A percentile compares a stretch with the other conserved stretches of the same genome.
These are phyloP conservation scores for Fusarium sp. DNA, from an alignment of 2,329 filamentous ascomycete species.

Conservation along the genomic window DNA sequence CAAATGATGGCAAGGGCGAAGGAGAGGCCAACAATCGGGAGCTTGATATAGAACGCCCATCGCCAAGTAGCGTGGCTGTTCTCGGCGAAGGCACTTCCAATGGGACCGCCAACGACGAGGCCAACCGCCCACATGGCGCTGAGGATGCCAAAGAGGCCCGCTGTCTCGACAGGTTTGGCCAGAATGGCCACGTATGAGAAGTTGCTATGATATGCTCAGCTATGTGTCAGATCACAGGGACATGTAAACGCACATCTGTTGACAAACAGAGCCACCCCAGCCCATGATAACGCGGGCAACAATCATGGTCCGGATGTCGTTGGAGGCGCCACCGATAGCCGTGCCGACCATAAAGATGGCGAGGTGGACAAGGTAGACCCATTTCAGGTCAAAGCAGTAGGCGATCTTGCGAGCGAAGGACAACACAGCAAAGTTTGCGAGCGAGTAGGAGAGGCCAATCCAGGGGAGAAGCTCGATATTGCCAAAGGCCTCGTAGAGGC, in stretches of 20 bases:
- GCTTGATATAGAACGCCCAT: conserved; percentile 66
- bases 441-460: conserved; percentile 52
- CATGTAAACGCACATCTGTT: background rate
- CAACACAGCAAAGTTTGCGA: conserved; percentile 49
- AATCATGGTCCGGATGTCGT: background rate
- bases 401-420: conserved; percentile 49
- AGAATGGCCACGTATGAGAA: background rate
- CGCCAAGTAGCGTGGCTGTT: conserved; percentile 55
- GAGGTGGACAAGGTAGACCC: background rate
- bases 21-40: conserved; percentile 43
- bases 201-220: background rate
- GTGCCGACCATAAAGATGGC: conserved; percentile 34
- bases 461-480: conserved; percentile 53
- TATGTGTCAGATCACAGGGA: background rate
- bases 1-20: conserved; percentile 56
- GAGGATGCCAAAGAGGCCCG: background rate
- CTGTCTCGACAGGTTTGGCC: background rate
- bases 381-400: background rate
- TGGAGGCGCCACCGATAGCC: background rate
- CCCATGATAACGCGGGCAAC: background rate
- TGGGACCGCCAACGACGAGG: background rate
- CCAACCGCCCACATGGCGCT: conserved; percentile 3
- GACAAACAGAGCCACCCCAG: background rate
- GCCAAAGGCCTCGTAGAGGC: conserved; percentile 64
- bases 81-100: conserved; percentile 42